Conservation (phyloP, 1,139 yeast species). For the Kurtzmaniella natalensis region DNA sequence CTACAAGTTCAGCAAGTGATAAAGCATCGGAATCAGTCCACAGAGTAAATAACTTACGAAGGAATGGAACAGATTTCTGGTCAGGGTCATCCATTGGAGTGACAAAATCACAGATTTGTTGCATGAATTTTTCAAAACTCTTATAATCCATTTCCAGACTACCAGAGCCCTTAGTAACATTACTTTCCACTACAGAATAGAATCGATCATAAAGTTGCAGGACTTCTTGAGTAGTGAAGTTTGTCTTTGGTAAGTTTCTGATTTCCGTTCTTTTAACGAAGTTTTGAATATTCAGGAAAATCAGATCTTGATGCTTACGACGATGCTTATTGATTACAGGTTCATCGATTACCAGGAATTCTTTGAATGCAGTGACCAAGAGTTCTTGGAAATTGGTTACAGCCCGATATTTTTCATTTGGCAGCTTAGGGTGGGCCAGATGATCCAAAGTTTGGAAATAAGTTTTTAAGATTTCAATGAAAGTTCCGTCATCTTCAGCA, state of each 20-base stretch:
- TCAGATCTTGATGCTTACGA: slow-evolving; percentile 66
- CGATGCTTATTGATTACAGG: slow-evolving; percentile 68
- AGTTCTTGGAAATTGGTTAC: slow-evolving; percentile 87
- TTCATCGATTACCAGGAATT: slow-evolving; percentile 77
- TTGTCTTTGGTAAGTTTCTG: slow-evolving; percentile 75
- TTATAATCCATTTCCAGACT: slow-evolving; percentile 70
- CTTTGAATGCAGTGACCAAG: slow-evolving; percentile 87
- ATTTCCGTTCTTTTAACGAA: slow-evolving; percentile 91
- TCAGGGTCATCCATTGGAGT: slow-evolving; percentile 28
- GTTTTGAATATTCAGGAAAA: slow-evolving; percentile 78
- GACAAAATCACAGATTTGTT: slow-evolving; percentile 81
- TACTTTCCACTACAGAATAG: slow-evolving; percentile 70
- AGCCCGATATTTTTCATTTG: slow-evolving; percentile 57
- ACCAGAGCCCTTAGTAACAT: slow-evolving; percentile 65
- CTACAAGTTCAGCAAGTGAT: slow-evolving; percentile 63
- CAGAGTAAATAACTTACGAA: slow-evolving; percentile 58
- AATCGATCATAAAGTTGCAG: slow-evolving; percentile 81
- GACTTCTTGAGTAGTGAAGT: slow-evolving; percentile 54
- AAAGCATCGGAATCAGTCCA: slow-evolving; percentile 68
- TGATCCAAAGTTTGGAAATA: slow-evolving; percentile 78
- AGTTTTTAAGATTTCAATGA: slow-evolving; percentile 77
- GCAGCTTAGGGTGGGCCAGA: slow-evolving; percentile 72
- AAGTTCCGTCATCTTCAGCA: slow-evolving; percentile 89
- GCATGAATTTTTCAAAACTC: slow-evolving; percentile 69
- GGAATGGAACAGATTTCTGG: slow-evolving; percentile 40